Conservation (phyloP, 345 rosid species). For the Gossypium anomalum region DNA sequence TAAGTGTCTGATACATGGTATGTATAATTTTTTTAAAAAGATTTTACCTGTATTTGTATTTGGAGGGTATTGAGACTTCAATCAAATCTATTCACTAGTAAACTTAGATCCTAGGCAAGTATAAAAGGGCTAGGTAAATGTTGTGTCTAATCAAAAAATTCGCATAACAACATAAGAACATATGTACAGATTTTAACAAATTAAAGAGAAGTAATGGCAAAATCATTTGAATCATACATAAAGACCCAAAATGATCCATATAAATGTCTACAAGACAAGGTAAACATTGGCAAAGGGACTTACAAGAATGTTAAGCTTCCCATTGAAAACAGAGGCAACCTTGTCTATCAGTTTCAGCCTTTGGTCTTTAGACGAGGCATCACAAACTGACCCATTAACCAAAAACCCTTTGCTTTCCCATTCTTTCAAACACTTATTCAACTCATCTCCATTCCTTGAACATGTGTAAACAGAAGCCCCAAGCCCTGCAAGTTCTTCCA, state of each 20-base stretch:
- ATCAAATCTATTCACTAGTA: too few relatives aligned
- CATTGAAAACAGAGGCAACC: conserved; percentile 42
- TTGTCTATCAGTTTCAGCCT: conserved; percentile 42
- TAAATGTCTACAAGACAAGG: neutral
- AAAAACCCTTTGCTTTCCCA: conserved; percentile 47
- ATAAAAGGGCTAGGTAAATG: too few relatives aligned
- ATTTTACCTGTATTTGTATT: neutral
- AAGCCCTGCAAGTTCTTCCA: conserved; percentile 54
- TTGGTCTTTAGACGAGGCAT: conserved; percentile 34
- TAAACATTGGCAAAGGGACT: conserved; percentile 19
- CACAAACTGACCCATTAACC: conserved; percentile 60
- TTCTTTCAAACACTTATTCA: conserved; percentile 38
- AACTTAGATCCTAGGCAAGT: too few relatives aligned
- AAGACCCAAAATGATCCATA: neutral
- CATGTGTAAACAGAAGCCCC: conserved; percentile 57
- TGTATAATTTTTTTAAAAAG: too few relatives aligned
- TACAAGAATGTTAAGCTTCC: conserved; percentile 62
- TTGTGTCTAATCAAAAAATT: too few relatives aligned
- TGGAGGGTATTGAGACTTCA: neutral
- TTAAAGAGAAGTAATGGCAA: neutral
- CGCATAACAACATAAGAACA: too few relatives aligned
- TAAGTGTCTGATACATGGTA: too few relatives aligned
- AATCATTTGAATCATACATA: neutral
- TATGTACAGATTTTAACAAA: neutral
- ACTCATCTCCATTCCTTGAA: conserved; percentile 47